Evolutionary conservation across 2,329 filamentous ascomycete genomes (phyloP).

Genomic region (Coniella lustricola): DNA sequence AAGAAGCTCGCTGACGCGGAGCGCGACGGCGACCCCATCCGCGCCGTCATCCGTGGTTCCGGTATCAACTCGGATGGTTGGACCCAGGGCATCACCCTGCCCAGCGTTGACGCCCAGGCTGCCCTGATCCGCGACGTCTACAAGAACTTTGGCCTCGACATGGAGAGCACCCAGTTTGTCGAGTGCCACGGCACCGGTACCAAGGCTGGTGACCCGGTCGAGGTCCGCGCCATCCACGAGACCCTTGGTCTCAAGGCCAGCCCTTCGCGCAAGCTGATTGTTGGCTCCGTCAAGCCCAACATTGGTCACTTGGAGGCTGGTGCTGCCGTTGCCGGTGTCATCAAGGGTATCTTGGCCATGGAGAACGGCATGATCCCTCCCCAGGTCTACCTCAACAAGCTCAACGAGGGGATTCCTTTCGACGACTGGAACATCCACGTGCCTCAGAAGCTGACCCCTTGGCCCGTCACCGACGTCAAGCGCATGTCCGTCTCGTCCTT

Average conservation of each 20-base stretch:
- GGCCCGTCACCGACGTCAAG: slow-evolving; percentile 7
- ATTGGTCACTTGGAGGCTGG: slow-evolving; percentile 39
- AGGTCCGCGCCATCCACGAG: slow-evolving; percentile 24
- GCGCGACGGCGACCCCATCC: slow-evolving; percentile 48
- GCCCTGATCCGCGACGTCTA: slow-evolving; percentile 28
- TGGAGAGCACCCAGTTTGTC: slow-evolving; percentile 20
- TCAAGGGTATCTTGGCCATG: slow-evolving; percentile 37
- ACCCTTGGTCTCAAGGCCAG: slow-evolving; percentile 6
- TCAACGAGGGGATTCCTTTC: slow-evolving; percentile 10
- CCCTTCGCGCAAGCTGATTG: slow-evolving; percentile 4
- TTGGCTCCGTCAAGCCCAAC: slow-evolving; percentile 31
- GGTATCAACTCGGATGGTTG: slow-evolving; percentile 49
- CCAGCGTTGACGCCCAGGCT: slow-evolving; percentile 27
- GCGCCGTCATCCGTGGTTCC: slow-evolving; percentile 43
- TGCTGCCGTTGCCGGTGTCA: slow-evolving; percentile 33
- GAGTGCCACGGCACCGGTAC: slow-evolving; percentile 30
- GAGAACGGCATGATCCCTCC: slow-evolving; percentile 34
- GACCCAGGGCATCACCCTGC: slow-evolving; percentile 33
- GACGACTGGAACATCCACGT: slow-evolving; percentile 11
- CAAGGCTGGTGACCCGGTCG: slow-evolving; percentile 30
- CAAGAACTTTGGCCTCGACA: slow-evolving; percentile 11
- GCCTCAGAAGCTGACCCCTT: slow-evolving; percentile 8
- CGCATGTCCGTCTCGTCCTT: slow-evolving; percentile 10
- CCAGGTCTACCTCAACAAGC: slow-evolving; percentile 28
- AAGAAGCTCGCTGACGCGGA: slow-evolving; percentile 50